A percentile compares a stretch with the other conserved stretches of the same genome.
These are phyloP conservation scores for Ceratopteris richardii DNA, from an alignment of 75 land plant genomes.

Conservation along the genomic window DNA sequence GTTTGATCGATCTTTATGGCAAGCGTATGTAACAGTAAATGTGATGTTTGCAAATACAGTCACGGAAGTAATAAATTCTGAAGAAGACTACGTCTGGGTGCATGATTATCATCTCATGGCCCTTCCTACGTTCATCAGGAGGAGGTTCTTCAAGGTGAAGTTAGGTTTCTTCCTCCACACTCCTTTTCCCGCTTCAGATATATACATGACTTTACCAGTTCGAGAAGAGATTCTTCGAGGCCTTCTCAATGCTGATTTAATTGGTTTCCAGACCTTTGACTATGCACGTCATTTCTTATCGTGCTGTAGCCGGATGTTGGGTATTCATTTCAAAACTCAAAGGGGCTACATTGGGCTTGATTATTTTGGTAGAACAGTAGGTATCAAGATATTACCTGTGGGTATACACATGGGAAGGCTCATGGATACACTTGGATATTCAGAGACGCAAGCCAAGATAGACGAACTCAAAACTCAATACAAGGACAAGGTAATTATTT, in stretches of 20 bases:
- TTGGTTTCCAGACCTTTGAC: conserved; percentile 40
- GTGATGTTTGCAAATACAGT: conserved; percentile 29
- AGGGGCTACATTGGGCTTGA: conserved; percentile 50
- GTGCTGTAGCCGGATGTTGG: conserved; percentile 38
- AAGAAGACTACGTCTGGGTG: conserved; percentile 38
- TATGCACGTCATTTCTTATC: conserved; percentile 40
- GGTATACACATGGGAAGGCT: conserved; percentile 45
- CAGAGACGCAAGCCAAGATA: conserved; percentile 24
- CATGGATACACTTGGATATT: conserved; percentile 23
- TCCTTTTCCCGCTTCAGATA: conserved; percentile 46
- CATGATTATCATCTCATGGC: conserved; percentile 51
- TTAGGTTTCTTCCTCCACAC: conserved; percentile 46
- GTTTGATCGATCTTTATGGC: conserved; percentile 36
- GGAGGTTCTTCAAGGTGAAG: conserved; percentile 28
- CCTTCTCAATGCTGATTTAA: conserved; percentile 28
- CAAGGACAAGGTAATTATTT: conserved; percentile 29
- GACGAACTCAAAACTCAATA: conserved; percentile 33
- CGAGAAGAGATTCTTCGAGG: conserved; percentile 29
- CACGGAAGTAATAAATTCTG: conserved; percentile 29
- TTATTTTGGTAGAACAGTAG: conserved; percentile 44
- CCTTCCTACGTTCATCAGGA: conserved; percentile 38
- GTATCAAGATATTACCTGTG: conserved; percentile 43
- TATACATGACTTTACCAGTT: conserved; percentile 35
- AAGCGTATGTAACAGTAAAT: conserved; percentile 38
- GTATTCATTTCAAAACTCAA: conserved; percentile 34